Base-by-base conservation (phyloP, 768 basidiomycete genomes). In the Lentinula sp. region DNA sequence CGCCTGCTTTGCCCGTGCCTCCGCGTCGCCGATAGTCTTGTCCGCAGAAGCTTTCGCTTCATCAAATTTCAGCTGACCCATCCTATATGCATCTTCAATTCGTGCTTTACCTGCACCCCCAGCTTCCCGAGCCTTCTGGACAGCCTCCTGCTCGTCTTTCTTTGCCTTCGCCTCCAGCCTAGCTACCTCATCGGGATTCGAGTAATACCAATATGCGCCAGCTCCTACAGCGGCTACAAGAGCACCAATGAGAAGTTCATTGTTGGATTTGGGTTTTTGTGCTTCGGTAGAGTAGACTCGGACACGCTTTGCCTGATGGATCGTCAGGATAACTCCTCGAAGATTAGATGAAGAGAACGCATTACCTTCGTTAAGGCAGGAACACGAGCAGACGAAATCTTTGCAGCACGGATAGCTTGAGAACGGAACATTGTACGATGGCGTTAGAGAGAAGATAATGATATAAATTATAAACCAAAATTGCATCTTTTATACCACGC, bases 141-240 rank as follows among this genome's bases (percentile, higher is more conserved):
- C 50, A 1, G 62, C 42, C 32, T 59, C 64, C 13, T 52, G 57
- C 39, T 61, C 60, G 13, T 65, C 54, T 9, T 57, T 35, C 18
- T 60, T 60, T 4, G 60, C 62, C 40, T 65, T 61, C 5, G 46
- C 37, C 13, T 63, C 37, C 35, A 62, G 18, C 18, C 34, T 55
- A 28, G 54, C 55, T 48, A 55, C 56, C 40, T 63, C 64, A 43
- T 63, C 62, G 49, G 64, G 64, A 40, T 63, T 48, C 28, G 37
- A 53, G 55, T 54, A 63, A 42, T 65, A 65, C 64, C 64, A 65
- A 46, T 63, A 65, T 45, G 48, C 61, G 13, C 62, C 64, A n/a
- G 46, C 60, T 48, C 43, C 64, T 13, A 42, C 62, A 13, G 64
- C 64, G 13, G 58, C 64, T 3, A 45, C 62, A 39, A 61, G n/a